These are phyloP conservation scores for Cercospora canescens DNA, from an alignment of 2,329 filamentous ascomycete species.

Conservation along the genomic window DNA sequence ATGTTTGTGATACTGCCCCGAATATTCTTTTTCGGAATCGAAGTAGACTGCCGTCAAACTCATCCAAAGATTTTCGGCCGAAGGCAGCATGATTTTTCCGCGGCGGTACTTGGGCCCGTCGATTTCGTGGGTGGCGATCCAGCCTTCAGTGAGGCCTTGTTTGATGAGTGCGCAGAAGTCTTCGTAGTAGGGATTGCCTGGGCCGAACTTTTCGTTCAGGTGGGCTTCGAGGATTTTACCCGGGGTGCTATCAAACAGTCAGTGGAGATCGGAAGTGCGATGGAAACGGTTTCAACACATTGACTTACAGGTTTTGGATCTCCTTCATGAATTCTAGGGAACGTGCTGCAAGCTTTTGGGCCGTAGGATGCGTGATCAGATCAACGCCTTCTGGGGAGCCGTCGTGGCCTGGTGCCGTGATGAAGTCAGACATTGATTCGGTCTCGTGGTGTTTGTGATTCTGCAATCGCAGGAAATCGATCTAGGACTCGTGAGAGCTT, in stretches of 20 bases:
- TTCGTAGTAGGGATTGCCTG: constrained; percentile 39
- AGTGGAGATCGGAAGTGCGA: background rate
- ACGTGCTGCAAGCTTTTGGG: constrained; percentile 25
- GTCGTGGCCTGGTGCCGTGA: constrained; percentile 19
- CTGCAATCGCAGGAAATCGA: too few species aligned
- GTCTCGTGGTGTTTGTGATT: background rate
- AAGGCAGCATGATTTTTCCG: constrained; percentile 49
- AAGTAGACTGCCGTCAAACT: constrained; percentile 61
- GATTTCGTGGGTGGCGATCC: constrained; percentile 38
- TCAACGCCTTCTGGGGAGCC: constrained; percentile 29
- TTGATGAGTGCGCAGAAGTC: constrained; percentile 38
- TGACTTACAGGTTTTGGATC: constrained; percentile 26
- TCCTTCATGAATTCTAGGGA: constrained; percentile 29
- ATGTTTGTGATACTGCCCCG: constrained; percentile 50
- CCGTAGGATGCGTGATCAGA: constrained; percentile 23
- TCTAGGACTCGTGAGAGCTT: too few species aligned
- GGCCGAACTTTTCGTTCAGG: constrained; percentile 39
- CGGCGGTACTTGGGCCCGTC: constrained; percentile 49
- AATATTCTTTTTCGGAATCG: constrained; percentile 51
- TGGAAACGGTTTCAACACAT: background rate
- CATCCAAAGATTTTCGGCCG: constrained; percentile 51
- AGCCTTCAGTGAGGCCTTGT: constrained; percentile 40
- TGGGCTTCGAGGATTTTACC: constrained; percentile 38
- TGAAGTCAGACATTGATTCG: constrained; percentile 9
- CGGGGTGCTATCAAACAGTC: constrained; percentile 32